phyloP scores from a whole-genome alignment of 1,139 yeast genomes.

The Pichia inconspicua region DNA sequence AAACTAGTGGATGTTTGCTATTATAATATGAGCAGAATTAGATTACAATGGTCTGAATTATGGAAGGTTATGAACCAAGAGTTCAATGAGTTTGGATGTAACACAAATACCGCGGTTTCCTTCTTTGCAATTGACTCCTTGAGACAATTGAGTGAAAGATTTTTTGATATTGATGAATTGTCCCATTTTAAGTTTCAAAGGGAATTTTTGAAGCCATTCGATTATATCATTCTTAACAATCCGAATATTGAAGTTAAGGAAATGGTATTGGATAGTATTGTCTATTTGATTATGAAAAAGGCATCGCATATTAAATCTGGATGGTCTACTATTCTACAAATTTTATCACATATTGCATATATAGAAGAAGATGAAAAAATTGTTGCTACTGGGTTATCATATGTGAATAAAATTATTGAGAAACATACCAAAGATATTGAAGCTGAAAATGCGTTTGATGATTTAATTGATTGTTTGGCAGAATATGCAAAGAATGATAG shows the following conservation, averaged over 20 bases:
- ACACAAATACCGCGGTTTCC: slow-evolving; percentile 66
- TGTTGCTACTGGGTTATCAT: slow-evolving; percentile 55
- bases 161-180: slow-evolving; percentile 87
- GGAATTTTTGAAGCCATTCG: slow-evolving; percentile 88
- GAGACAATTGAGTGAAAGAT: slow-evolving; percentile 86
- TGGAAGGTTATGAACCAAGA: slow-evolving; percentile 93
- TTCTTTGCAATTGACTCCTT: slow-evolving; percentile 90
- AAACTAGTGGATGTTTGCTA: slow-evolving; percentile 96
- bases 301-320: slow-evolving; percentile 79
- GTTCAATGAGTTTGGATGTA: slow-evolving; percentile 80
- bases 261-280: slow-evolving; percentile 84
- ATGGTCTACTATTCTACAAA: slow-evolving; percentile 85
- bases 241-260: slow-evolving; percentile 68
- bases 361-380: slow-evolving; percentile 45
- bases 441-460: slow-evolving; percentile 67
- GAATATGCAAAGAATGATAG: slow-evolving; percentile 77
- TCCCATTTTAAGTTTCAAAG: slow-evolving; percentile 93
- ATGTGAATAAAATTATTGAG: slow-evolving; percentile 55
- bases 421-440: slow-evolving; percentile 59
- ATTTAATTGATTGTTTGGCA: slow-evolving; percentile 68
- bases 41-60: slow-evolving; percentile 93
- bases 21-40: slow-evolving; percentile 92
- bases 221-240: slow-evolving; percentile 65
- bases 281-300: slow-evolving; percentile 76
- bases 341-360: slow-evolving; percentile 56